Evolutionary conservation across 2,329 filamentous ascomycete genomes (phyloP).

Genomic region (Alternaria gansuensis): DNA sequence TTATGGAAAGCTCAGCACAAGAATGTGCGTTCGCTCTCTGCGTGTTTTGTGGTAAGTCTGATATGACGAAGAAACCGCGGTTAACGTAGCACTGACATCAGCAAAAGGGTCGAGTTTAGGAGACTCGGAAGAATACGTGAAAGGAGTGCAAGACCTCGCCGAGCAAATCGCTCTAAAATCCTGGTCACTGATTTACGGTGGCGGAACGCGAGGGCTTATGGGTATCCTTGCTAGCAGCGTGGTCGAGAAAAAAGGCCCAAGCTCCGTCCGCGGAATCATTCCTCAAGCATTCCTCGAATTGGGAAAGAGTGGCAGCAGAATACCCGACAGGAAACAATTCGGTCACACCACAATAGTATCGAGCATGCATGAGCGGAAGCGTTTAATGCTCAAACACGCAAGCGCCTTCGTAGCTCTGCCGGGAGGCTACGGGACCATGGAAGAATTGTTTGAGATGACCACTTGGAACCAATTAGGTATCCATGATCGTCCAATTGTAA

Average conservation of each 20-base stretch:
- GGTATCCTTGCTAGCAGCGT: constrained; percentile 5
- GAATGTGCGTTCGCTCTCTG: too few species aligned
- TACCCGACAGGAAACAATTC: not conserved
- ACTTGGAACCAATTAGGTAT: constrained; percentile 15
- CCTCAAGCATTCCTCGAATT: not conserved
- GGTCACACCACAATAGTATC: constrained; percentile 5
- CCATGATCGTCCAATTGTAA: constrained; percentile 1
- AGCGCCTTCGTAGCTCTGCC: constrained; percentile 8
- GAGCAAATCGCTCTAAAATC: too few species aligned
- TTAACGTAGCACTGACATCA: too few species aligned
- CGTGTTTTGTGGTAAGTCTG: too few species aligned
- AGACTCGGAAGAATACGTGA: too few species aligned
- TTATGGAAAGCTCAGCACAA: too few species aligned
- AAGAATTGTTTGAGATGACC: constrained; percentile 12
- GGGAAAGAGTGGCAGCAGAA: too few species aligned
- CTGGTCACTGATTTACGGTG: constrained; percentile 11
- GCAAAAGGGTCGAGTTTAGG: too few species aligned
- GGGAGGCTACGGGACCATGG: constrained; percentile 13
- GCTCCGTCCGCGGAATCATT: not conserved
- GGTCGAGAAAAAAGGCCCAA: not conserved
- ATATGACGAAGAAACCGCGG: too few species aligned
- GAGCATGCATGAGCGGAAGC: constrained; percentile 11
- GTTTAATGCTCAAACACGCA: not conserved
- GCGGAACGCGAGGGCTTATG: constrained; percentile 13
- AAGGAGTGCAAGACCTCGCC: too few species aligned